phyloP scores from a whole-genome alignment of 2,329 filamentous ascomycete genomes.

The Microcyclosporella mali region DNA sequence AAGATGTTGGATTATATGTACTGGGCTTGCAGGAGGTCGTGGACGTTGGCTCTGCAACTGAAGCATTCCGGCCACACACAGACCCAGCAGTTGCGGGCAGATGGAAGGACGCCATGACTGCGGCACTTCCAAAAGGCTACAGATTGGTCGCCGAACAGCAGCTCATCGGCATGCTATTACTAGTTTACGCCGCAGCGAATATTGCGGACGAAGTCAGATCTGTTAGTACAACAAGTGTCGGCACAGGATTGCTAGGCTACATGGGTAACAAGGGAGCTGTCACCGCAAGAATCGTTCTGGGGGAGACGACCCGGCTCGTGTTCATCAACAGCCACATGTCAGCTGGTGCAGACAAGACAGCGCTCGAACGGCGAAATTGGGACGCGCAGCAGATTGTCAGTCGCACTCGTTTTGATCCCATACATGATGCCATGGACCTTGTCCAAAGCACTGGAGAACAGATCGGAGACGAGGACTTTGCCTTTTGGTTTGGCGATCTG shows the following conservation, averaged over 20 bases:
- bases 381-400: slow-evolving; percentile 72
- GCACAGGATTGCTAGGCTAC: slow-evolving; percentile 85
- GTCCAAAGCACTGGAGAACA: slow-evolving; percentile 54
- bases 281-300: slow-evolving; percentile 71
- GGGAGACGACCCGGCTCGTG: slow-evolving; percentile 80
- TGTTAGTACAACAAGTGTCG: slow-evolving; percentile 74
- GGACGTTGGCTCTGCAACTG: slow-evolving; percentile 71
- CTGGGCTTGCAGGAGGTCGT: slow-evolving; percentile 89
- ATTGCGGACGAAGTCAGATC: slow-evolving; percentile 69
- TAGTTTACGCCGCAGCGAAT: slow-evolving; percentile 78
- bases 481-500: slow-evolving; percentile 93
- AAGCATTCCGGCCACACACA: slow-evolving; percentile 69
- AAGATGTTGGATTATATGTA: slow-evolving; percentile 81
- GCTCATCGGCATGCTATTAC: slow-evolving; percentile 73
- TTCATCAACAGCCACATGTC: slow-evolving; percentile 91
- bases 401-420: slow-evolving; percentile 71
- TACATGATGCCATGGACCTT: slow-evolving; percentile 58
- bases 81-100: slow-evolving; percentile 65
- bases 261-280: slow-evolving; percentile 96
- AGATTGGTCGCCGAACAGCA: slow-evolving; percentile 72
- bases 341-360: slow-evolving; percentile 71
- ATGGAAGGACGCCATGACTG: slow-evolving; percentile 73
- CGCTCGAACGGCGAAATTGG: slow-evolving; percentile 82
- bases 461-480: slow-evolving; percentile 86
- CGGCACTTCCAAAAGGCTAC: slow-evolving; percentile 71